Base-by-base conservation (phyloP, 768 basidiomycete genomes). In the Chalciporus piperatus region DNA sequence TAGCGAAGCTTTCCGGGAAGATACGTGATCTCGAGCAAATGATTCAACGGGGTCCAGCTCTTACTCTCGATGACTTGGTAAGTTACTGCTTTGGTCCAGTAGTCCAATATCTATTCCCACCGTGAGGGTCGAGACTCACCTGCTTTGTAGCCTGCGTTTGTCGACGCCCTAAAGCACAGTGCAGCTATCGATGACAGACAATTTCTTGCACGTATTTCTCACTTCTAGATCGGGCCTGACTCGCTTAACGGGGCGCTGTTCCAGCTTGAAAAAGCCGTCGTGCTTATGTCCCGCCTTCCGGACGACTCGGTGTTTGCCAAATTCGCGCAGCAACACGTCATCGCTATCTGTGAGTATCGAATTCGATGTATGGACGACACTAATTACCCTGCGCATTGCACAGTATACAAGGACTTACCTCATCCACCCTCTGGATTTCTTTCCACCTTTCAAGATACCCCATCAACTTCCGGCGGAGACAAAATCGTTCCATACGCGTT, bases 391-490 rank as follows among this genome's bases (percentile, higher is more conserved):
- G 27, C 27, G 3, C 9, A 27, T 27, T 42, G 38, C 41, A 45
- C 52, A 87, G 85, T 90, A 38, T 90, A 84, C 74, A 82, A 85
- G 54, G 90, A 90, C 66, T 78, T 92, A 32, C 87, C 88, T 3
- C 89, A 89, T 55, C 89, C 89, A 5, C 83, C 87, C 10, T 69
- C 66, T 44, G 73, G 72, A 11, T 87, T 82, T 62, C 68, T 87
- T 35, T 59, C 68, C 10, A 55, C 59, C 6, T 50, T 57, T 23
- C 56, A 42, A 14, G 39, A 54, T 4, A 9, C 3, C 38, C 40
- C 50, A n/a, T 45, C 57, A 1, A 35, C 50, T 12, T 16, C 25
- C 2, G 38, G 0, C 3, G 25, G 41, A 10, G 22, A 32, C 25
- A 63, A 62, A 9, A 38, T 59, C 22, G 58, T 73, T 22, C 56